phyloP scores from a whole-genome alignment of 2,329 filamentous ascomycete genomes.

The Aspergillus clavatus region DNA sequence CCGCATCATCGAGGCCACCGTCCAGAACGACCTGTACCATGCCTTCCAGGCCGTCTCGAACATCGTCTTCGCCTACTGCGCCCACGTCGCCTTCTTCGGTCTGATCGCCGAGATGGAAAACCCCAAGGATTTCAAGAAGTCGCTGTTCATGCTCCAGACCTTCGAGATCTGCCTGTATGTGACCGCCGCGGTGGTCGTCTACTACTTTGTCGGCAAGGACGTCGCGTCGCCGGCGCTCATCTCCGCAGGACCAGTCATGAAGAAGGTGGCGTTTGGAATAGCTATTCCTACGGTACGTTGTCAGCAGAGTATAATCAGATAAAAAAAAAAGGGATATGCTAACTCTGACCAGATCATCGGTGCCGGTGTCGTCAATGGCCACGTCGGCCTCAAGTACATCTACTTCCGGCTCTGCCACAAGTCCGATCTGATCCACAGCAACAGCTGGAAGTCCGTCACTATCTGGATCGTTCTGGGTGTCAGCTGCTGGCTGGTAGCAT shows the following conservation, averaged over 20 bases:
- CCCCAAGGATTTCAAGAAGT: conserved; percentile 57
- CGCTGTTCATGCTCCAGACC: conserved; percentile 57
- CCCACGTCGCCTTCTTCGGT: conserved; percentile 64
- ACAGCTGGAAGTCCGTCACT: conserved; percentile 45
- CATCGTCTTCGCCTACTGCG: conserved; percentile 67
- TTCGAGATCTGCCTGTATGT: conserved; percentile 59
- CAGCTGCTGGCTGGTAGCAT: conserved; percentile 56
- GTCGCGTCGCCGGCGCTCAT: conserved; percentile 63
- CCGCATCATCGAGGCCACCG: conserved; percentile 32
- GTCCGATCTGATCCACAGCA: conserved; percentile 52
- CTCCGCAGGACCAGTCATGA: conserved; percentile 52
- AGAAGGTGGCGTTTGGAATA: conserved; percentile 63
- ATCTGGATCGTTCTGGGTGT: conserved; percentile 58
- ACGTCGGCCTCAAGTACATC: conserved; percentile 61
- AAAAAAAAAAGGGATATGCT: too few species aligned
- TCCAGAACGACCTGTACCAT: conserved; percentile 45
- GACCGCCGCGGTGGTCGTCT: conserved; percentile 62
- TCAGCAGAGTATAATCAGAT: background rate
- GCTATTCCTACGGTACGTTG: conserved; percentile 56
- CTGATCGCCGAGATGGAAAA: conserved; percentile 61
- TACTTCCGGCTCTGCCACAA: conserved; percentile 60
- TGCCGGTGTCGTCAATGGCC: conserved; percentile 64
- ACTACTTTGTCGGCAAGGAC: conserved; percentile 58
- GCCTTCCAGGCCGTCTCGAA: conserved; percentile 61
- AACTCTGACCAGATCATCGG: conserved; percentile 52